Evolutionary conservation across 306 rosid genomes (phyloP).

Genomic region (Acacia confusa): DNA sequence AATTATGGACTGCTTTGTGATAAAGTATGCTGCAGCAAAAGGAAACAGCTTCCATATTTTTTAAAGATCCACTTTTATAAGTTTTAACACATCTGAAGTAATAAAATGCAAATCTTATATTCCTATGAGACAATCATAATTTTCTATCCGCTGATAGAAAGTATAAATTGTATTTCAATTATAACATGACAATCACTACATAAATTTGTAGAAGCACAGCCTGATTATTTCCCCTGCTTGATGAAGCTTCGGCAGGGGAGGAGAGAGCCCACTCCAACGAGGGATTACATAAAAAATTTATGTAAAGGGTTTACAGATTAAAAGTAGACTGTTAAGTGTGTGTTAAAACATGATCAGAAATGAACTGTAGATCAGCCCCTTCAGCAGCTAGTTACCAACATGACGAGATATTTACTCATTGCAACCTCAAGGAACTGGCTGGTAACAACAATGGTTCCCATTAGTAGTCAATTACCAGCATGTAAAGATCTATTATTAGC

Average conservation of each 20-base stretch:
- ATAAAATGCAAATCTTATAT: neutral
- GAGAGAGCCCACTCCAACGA: neutral
- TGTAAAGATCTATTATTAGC: neutral
- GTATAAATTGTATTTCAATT: neutral
- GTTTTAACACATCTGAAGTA: neutral
- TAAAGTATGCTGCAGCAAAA: neutral
- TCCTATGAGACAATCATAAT: neutral
- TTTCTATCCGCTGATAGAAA: neutral
- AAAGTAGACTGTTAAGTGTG: neutral
- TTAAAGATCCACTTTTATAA: neutral
- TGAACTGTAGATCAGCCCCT: neutral
- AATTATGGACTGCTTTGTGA: neutral
- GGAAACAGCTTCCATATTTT: conserved; percentile 2
- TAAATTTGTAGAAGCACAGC: neutral
- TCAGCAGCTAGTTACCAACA: neutral
- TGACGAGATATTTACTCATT: neutral
- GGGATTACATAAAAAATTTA: neutral
- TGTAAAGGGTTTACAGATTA: neutral
- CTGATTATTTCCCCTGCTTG: neutral
- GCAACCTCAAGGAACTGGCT: neutral
- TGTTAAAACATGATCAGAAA: neutral
- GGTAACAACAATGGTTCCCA: neutral
- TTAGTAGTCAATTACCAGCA: neutral
- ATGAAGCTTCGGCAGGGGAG: conserved; percentile 6
- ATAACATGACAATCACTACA: neutral